These are phyloP conservation scores for Protostelium mycophagum DNA, from an alignment of 78 protist genomes.

Conservation along the genomic window DNA sequence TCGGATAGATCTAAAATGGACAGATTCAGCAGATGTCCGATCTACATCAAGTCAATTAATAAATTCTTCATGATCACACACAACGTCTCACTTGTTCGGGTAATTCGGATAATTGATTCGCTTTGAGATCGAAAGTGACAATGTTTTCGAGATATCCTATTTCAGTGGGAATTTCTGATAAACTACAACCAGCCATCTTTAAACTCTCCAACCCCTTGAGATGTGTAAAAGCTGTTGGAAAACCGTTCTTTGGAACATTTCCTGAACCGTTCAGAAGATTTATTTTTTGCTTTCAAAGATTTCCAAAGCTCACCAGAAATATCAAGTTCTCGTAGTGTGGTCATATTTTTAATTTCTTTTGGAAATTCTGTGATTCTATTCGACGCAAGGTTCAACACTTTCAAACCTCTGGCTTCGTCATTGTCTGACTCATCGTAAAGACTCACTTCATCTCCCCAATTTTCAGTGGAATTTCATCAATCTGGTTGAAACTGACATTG, in stretches of 20 bases:
- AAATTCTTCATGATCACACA: background rate
- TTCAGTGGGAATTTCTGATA: background rate
- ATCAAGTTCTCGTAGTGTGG: background rate
- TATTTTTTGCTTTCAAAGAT: background rate
- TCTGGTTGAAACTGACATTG: background rate
- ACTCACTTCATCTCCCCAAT: background rate
- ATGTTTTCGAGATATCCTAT: background rate
- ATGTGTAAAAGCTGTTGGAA: background rate
- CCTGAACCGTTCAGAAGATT: background rate
- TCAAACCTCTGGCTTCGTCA: background rate
- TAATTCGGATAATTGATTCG: background rate
- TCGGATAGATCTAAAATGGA: background rate
- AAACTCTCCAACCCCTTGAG: background rate
- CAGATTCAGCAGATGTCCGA: background rate
- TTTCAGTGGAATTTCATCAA: background rate
- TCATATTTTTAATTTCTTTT: background rate
- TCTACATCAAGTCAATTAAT: background rate
- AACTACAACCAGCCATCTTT: background rate
- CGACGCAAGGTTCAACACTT: background rate
- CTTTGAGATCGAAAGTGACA: background rate
- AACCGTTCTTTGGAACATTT: background rate
- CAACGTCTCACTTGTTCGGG: background rate
- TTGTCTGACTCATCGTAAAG: background rate
- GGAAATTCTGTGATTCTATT: background rate
- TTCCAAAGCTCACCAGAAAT: background rate